Evolutionary conservation across 352 stramenopile species (phyloP).

Genomic region (Aphanomyces euteiches): DNA sequence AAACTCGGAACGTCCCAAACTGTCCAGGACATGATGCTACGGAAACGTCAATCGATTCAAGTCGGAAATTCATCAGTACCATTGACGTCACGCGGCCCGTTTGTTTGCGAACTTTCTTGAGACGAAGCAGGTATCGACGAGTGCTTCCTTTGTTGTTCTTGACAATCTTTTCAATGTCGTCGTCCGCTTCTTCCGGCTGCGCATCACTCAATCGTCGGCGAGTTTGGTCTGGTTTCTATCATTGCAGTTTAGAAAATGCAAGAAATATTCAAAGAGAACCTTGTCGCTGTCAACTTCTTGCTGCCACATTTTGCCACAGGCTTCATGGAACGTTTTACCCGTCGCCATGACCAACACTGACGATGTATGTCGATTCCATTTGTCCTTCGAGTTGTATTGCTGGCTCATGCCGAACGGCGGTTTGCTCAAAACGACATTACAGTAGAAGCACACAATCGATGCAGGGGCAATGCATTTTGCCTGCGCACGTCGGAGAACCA

Average conservation of each 20-base stretch:
- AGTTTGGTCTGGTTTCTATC: constrained; percentile 34
- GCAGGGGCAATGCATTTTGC: constrained; percentile 67
- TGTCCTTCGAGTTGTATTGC: constrained; percentile 43
- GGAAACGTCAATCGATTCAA: neutral
- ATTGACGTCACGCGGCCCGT: constrained; percentile 25
- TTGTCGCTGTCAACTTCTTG: constrained; percentile 55
- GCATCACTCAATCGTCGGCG: constrained; percentile 17
- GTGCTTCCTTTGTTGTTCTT: constrained; percentile 79
- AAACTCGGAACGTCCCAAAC: constrained; percentile 23
- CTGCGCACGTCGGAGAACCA: constrained; percentile 67
- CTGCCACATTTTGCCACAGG: constrained; percentile 81
- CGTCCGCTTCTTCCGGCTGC: constrained; percentile 35
- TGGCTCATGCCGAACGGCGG: constrained; percentile 77
- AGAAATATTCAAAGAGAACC: constrained; percentile 31
- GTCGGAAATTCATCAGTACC: constrained; percentile 16
- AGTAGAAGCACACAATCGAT: constrained; percentile 75
- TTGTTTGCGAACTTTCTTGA: constrained; percentile 67
- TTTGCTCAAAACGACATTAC: constrained; percentile 73
- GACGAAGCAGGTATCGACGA: constrained; percentile 65
- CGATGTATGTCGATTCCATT: constrained; percentile 81
- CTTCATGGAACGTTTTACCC: constrained; percentile 80
- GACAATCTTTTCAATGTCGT: constrained; percentile 51
- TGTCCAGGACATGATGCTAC: constrained; percentile 31
- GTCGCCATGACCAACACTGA: constrained; percentile 72
- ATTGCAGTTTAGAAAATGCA: neutral